Base-by-base conservation (phyloP, 768 basidiomycete genomes). In the Saitozyma podzolica region DNA sequence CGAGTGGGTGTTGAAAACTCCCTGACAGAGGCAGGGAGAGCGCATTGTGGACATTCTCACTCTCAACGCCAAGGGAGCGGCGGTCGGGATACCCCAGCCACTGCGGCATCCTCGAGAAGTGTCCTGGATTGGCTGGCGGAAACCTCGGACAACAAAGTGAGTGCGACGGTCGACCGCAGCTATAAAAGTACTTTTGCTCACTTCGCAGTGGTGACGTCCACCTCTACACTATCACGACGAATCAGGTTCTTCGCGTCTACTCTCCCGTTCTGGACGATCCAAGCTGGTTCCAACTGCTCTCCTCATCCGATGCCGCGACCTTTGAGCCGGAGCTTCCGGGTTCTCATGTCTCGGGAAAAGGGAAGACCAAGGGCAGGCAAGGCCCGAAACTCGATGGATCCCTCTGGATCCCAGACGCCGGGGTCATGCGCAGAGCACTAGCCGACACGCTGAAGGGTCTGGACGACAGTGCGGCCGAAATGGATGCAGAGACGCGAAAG, bases 181-280 rank as follows among this genome's bases (percentile, higher is more conserved):
- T 2, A 29, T 29, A 29, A 29, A 5, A 29, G 29, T 10, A 19
- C 13, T 40, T 40, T 20, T 19, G 9, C 54, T 10, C 16, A 48
- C 13, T 42, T 13, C 20, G 53, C 20, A 77, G 76, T 19, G 65
- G 61, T 11, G 76, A 77, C 42, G 59, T 65, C 9, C 59, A 66
- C 48, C 82, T 95, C 3, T 93, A 90, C 75, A 92, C 91, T 42
- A 84, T 90, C 63, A 91, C 93, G 13, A 85, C 86, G 29, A 90
- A 93, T 70, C 85, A 89, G 0, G 88, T 88, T 6, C 77, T 95
- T 42, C 87, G 93, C 20, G 86, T 96, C 71, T 94, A 91, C 78
- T 81, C 90, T 41, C 91, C 93, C 6, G 90, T 96, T 11, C 81
- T 96, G 50, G 93, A 96, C 76, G 86, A 87, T 14, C 91, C 92